Base-by-base conservation (phyloP, 202 grass and related monocot species). In the Digitaria exilis region DNA sequence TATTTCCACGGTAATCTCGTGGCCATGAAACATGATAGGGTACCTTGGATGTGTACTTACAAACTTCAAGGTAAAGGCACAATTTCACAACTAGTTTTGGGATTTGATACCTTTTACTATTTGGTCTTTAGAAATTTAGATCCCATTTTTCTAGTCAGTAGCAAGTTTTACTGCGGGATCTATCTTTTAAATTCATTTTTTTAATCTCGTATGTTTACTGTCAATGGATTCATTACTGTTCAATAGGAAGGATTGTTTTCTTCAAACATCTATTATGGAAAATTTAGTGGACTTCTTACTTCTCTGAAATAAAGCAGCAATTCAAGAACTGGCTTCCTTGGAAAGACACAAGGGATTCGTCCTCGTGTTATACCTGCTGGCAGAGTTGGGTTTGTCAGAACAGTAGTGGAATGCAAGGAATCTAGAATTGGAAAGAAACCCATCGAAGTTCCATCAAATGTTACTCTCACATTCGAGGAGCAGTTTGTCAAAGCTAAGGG, bases 381-480 rank as follows among this genome's bases (percentile, higher is more conserved):
- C 60, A 87, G 81, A 73, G 71, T 93, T 60, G 64, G 89, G 48
- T 87, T 93, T 58, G 48, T 94, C 43, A 88, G 87, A 76, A 91
- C 76, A 62, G 82, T 83, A 71, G 83, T 99, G 21, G 89, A 99
- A 71, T 99, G 96, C 86, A 99, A 99, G 81, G 96, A 99, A 56
- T 99, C 95, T 56, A 93, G 95, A 85, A 94, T 97, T 28, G 92
- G 95, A 25, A 97, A 97, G 95, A 92, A 84, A 57, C 93, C 91
- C 0, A 92, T 99, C 0, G 81, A 90, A 77, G 93, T 99, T 35
- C 96, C 96, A 45, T 65, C 89, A 25, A 99, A 83, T 92, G 96
- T 99, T 84, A 93, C 81, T 80, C 87, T 99, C 39, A 92, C 87
- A 39, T 83, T 96, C 61, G 91, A 96, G 55, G 81, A 71, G 57